A percentile compares a stretch with the other conserved stretches of the same genome.
Conservation (phyloP, 1,139 yeast species). For the Yamadazyma membranifaciens region DNA sequence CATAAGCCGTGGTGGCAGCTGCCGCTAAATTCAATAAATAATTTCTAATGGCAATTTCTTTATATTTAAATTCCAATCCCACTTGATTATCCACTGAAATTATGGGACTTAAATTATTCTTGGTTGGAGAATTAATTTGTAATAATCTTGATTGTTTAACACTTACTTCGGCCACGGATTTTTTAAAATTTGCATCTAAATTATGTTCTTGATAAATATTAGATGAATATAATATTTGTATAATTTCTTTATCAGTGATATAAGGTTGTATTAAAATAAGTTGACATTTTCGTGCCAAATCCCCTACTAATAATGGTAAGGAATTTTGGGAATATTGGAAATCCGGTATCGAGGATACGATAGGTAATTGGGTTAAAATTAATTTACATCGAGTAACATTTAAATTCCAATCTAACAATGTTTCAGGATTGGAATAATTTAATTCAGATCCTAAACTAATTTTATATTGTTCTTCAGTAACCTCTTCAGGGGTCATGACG, state of each 20-base stretch:
- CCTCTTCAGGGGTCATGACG: conserved; percentile 9
- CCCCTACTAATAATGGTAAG: conserved; percentile 45
- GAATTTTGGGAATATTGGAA: conserved; percentile 32
- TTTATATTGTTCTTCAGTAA: conserved; percentile 31
- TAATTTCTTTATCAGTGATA: conserved; percentile 45
- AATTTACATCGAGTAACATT: conserved; percentile 47
- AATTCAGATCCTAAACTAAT: conserved; percentile 43
- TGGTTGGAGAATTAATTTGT: conserved; percentile 34
- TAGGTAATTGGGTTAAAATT: conserved; percentile 38
- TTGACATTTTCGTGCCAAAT: conserved; percentile 41
- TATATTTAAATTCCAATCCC: conserved; percentile 36
- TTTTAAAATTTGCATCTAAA: conserved; percentile 43
- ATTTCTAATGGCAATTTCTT: conserved; percentile 49
- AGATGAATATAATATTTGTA: conserved; percentile 39
- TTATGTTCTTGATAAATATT: conserved; percentile 49
- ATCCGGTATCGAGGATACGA: conserved; percentile 38
- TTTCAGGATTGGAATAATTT: conserved; percentile 42
- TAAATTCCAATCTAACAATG: conserved; percentile 47
- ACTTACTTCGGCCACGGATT: conserved; percentile 51
- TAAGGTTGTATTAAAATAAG: conserved; percentile 41
- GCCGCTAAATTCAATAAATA: conserved; percentile 52
- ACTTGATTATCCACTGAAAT: conserved; percentile 27
- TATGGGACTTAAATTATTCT: conserved; percentile 23
- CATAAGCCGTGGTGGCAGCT: conserved; percentile 55
- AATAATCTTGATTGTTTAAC: conserved; percentile 48